These are phyloP conservation scores for Tylopilus balloui DNA, from an alignment of 768 basidiomycete species.

Conservation along the genomic window DNA sequence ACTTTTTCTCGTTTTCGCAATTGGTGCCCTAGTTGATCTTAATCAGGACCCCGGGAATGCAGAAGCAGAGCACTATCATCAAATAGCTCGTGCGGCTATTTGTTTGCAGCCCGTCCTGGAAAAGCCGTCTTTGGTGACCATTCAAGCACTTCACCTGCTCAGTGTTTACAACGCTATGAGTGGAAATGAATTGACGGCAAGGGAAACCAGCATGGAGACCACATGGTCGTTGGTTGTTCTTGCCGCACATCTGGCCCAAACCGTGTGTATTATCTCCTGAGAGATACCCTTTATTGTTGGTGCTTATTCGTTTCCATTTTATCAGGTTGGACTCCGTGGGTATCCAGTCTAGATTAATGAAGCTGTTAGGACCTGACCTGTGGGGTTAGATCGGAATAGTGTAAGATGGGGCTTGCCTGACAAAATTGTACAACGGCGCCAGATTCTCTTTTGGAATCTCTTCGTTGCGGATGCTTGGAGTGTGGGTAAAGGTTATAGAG, in stretches of 20 bases:
- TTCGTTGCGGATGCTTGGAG: constrained; percentile 70
- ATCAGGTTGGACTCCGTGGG: constrained; percentile 68
- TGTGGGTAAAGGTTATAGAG: constrained; percentile 34
- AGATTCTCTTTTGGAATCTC: constrained; percentile 74
- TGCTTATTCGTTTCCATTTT: constrained; percentile 14
- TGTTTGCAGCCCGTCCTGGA: constrained; percentile 64
- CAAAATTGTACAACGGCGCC: constrained; percentile 60
- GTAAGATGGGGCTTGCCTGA: constrained; percentile 58
- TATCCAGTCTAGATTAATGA: constrained; percentile 15
- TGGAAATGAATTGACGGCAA: constrained; percentile 49
- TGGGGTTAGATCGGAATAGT: constrained; percentile 53
- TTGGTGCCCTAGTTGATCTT: constrained; percentile 46
- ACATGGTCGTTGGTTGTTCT: constrained; percentile 64
- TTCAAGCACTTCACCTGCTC: constrained; percentile 64
- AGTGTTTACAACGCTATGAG: constrained; percentile 71
- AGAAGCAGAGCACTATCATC: constrained; percentile 62
- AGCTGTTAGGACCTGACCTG: constrained; percentile 8
- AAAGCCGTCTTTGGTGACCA: constrained; percentile 65
- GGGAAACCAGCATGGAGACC: constrained; percentile 68
- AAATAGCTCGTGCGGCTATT: constrained; percentile 62
- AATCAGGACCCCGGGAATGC: constrained; percentile 25
- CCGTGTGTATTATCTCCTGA: constrained; percentile 39
- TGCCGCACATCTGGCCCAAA: constrained; percentile 62
- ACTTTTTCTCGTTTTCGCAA: constrained; percentile 47
- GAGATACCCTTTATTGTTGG: neutral